Evolutionary conservation across 139 green algal species (phyloP), one percentile per base, ranked within the genome.

Genomic region (Haematococcus sp.): DNA sequence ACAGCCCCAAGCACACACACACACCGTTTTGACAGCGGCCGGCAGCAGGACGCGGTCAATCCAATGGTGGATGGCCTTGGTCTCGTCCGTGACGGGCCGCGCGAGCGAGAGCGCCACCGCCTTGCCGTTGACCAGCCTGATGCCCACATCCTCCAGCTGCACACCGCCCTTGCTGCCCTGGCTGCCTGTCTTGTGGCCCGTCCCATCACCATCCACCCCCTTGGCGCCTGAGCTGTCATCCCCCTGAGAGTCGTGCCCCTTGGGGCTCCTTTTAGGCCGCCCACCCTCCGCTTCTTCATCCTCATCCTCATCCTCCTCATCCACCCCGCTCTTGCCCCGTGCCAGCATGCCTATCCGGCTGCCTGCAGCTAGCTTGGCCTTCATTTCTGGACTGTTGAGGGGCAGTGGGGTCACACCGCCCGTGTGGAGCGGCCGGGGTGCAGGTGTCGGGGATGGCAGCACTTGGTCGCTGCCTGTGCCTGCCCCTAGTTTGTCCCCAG

Each of bases 31-130:
- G 66, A 92, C 93, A 65, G 91, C 74, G 23, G 84, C 83, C 1
- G 88, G 88, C 20, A 92, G 68, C 33, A 96, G 83, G 25, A 66
- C 55, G 0, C 60, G 52, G 56, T 96, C 88, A 55, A 96, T 83
- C 88, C 88, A 96, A 25, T 80, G 74, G 60, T 76, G 68, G 46
- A 82, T 72, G 22, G 76, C 76, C 1, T 71, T 40, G 35, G 66
- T 40, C 46, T 68, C 73, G 49, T 32, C 33, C 46, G 40, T 49
- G 40, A 49, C 40, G 11, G 40, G 40, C 40, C 40, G 40, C 40
- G 40, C 40, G 7, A 49, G 40, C 7, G 40, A 49, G 7, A 49
- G 7, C 7, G 7, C 40, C 40, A 49, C 40, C 7, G 40, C 40
- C 40, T 49, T 49, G 7, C 40, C 40, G 11, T 49, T 49, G 40